Conservation (phyloP, 1,284 basidiomycete genomes). For the Leccinum idahoense region DNA sequence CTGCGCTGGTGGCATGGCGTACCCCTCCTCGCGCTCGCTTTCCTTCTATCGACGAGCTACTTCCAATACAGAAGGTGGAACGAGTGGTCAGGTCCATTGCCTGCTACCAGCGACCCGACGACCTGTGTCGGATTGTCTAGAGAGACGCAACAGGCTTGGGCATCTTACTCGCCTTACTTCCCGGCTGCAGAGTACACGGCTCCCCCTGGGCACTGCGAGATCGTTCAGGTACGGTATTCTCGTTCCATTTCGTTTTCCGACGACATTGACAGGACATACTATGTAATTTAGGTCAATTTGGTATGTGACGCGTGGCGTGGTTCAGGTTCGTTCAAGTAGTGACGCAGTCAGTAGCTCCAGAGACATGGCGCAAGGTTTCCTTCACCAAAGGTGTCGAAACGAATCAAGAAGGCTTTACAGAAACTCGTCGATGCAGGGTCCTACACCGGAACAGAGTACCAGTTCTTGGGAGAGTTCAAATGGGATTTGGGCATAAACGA, state of each 20-base stretch:
- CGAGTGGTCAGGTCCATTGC: not conserved
- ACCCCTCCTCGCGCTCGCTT: not conserved
- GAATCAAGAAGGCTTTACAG: slow-evolving; percentile 45
- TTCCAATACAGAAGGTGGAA: not conserved
- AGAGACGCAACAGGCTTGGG: slow-evolving; percentile 41
- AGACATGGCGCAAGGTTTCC: slow-evolving; percentile 82
- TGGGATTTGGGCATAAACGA: slow-evolving; percentile 56
- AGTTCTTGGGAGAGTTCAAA: slow-evolving; percentile 58
- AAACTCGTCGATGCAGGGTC: slow-evolving; percentile 46
- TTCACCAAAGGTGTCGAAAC: slow-evolving; percentile 44
- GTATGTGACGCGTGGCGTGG: slow-evolving; percentile 34
- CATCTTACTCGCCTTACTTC: slow-evolving; percentile 56
- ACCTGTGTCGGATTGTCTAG: slow-evolving; percentile 13
- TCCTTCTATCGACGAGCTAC: not conserved
- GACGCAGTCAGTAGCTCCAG: slow-evolving; percentile 48
- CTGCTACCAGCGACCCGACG: not conserved
- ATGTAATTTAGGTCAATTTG: slow-evolving; percentile 49
- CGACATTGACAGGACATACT: not conserved
- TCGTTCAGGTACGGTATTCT: slow-evolving; percentile 45
- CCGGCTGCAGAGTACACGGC: slow-evolving; percentile 42
- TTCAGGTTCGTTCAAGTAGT: not conserved
- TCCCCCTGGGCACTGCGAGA: slow-evolving; percentile 45
- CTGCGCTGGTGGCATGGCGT: not conserved
- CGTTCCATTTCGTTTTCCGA: not conserved
- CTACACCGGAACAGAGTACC: slow-evolving; percentile 44